Base-by-base conservation (phyloP, 2,329 filamentous ascomycete genomes). In the Colletotrichum lini region DNA sequence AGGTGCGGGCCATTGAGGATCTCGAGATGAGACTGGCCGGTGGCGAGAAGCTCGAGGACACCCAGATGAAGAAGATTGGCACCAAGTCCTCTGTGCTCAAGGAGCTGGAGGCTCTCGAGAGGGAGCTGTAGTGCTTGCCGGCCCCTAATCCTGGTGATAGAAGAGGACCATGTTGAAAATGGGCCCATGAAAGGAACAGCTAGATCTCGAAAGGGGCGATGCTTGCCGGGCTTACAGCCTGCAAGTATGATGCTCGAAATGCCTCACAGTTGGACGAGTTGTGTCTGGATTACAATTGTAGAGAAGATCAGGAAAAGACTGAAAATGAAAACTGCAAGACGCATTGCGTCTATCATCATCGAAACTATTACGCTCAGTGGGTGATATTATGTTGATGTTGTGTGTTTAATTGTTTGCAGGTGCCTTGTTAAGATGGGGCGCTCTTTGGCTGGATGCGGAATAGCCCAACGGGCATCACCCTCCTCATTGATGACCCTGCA, bases 41-140 rank as follows among this genome's bases (percentile, higher is more conserved):
- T 44, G 96, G 96, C 6, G 96, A 99, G 87, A 98, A 98, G 87
- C 85, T 99, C 72, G 96, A 99, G 84, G 96, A 98, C 79, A 99
- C 96, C 42, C 96, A 99, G 85, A 91, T 99, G 83, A 97, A 98
- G 88, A 99, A 99, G 89, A 99, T 99, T 77, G 89, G 90, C 67
- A 98, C 95, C 26, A 97, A 98, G 85, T 86, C 91, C 59, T 84
- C 89, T 18, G 96, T 99, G 70, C 87, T 95, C 73, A 94, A 93
- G 83, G 96, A 99, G 84, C 85, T 99, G 71, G 89, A 93, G 57
- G 84, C 81, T 9, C 80, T 95, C 65, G 85, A 73, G 67, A 73
- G 53, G 60, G 66, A 70, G 45, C 66, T 66, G 21, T 56, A 60
- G 60, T 72, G 49, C 59, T 26, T n/a, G 15, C 30, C 13, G 35